Evolutionary conservation across 768 basidiomycete genomes (phyloP).

Genomic region (Collybia mongolica): DNA sequence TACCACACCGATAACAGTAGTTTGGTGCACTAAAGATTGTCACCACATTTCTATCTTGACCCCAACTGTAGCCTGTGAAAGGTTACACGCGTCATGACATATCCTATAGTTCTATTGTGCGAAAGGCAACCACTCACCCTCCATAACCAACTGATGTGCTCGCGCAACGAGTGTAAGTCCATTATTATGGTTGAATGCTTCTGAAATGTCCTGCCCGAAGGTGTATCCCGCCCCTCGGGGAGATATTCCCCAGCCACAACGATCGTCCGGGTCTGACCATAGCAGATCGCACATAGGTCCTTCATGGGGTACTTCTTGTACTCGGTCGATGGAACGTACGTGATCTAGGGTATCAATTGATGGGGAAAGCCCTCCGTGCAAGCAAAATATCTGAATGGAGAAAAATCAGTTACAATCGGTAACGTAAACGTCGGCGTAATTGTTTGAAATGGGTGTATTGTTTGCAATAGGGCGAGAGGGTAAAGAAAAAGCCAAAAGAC

Average conservation of each 20-base stretch:
- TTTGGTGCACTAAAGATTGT: constrained; percentile 99
- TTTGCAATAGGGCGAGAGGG: constrained; percentile 5
- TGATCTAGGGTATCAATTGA: constrained; percentile 99
- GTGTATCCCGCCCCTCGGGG: constrained; percentile 99
- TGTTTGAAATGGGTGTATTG: constrained; percentile 11
- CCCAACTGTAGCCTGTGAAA: constrained; percentile 85
- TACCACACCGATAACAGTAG: constrained; percentile 99
- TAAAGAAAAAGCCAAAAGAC: constrained; percentile 6
- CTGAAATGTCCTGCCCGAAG: constrained; percentile 98
- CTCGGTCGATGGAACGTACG: constrained; percentile 96
- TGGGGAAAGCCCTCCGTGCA: constrained; percentile 96
- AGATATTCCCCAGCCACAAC: constrained; percentile 99
- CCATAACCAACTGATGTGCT: constrained; percentile 96
- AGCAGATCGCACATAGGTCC: constrained; percentile 99
- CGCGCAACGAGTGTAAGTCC: constrained; percentile 93
- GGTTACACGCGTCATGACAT: constrained; percentile 5
- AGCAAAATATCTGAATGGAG: constrained; percentile 85
- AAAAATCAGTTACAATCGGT: constrained; percentile 16
- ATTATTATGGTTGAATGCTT: constrained; percentile 99
- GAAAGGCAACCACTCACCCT: constrained; percentile 55
- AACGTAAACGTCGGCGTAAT: constrained; percentile 10
- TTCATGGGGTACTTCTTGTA: constrained; percentile 99
- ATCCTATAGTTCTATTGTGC: background rate
- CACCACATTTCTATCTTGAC: constrained; percentile 98
- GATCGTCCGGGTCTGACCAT: constrained; percentile 99